A percentile compares a stretch with the other conserved stretches of the same genome.
Conservation (phyloP, 352 stramenopile species). For the Globisporangium paroecandrum region DNA sequence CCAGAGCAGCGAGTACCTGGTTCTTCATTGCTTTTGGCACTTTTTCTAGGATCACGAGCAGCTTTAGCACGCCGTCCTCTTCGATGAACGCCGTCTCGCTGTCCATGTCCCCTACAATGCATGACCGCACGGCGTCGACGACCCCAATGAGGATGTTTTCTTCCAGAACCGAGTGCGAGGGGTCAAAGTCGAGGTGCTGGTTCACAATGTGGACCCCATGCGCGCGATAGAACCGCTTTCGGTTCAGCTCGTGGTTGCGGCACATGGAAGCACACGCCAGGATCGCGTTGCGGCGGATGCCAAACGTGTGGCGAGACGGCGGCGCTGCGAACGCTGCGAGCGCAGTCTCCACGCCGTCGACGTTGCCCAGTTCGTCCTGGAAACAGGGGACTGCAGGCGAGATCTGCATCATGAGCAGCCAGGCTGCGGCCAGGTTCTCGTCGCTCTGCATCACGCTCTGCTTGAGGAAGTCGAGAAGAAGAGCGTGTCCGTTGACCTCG, state of each 20-base stretch:
- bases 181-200: conserved; percentile 46
- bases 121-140: conserved; percentile 61
- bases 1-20: conserved; percentile 57
- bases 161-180: conserved; percentile 54
- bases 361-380: conserved; percentile 46
- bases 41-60: conserved; percentile 54
- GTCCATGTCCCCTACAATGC: conserved; percentile 48
- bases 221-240: conserved; percentile 39
- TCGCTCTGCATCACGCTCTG: conserved; percentile 29
- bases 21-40: conserved; percentile 55
- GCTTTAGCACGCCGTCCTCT: conserved; percentile 47
- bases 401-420: conserved; percentile 56
- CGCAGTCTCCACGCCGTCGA: conserved; percentile 46
- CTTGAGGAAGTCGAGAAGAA: conserved; percentile 52
- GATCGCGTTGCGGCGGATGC: conserved; percentile 63
- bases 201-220: conserved; percentile 46
- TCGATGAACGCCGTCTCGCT: conserved; percentile 63
- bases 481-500: conserved; percentile 44
- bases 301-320: conserved; percentile 49
- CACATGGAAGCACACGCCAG: conserved; percentile 57
- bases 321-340: conserved; percentile 47
- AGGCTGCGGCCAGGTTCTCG: conserved; percentile 38
- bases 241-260: conserved; percentile 44
- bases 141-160: conserved; percentile 64
- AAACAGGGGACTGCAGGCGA: conserved; percentile 24